Evolutionary conservation across 148 eudicot species (phyloP), one percentile per base, ranked within the genome.

Genomic region (Vaccinium darrowii): DNA sequence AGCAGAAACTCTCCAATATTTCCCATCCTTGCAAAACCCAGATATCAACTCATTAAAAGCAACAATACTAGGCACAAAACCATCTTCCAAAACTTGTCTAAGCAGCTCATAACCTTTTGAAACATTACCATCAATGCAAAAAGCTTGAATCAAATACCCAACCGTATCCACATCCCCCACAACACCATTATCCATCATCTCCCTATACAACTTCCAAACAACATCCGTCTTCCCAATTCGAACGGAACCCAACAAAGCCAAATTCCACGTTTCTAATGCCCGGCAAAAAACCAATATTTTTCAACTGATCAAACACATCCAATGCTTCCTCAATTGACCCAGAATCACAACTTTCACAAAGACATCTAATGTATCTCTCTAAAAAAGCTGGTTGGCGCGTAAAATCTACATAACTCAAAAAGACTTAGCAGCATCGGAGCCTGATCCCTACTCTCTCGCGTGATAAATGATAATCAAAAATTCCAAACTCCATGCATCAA

Each of bases 191-290:
- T 88, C 87, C 87, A 92, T 86, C 98, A 94, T 94, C 82, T 91
- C 92, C 63, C 87, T 92, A 85, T 93, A 94, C 90, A 95, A 91
- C 58, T 84, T 89, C 98, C 98, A 93, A 69, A 94, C 91, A 54
- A 86, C 47, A 86, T 95, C 98, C 51, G 84, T 84, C 80, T 88
- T 82, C 82, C 89, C 86, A 71, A 56, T 85, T 43, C 82, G 84
- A 75, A 94, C 54, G 7, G 90, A 88, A 52, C 81, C 89, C 19
- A 56, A 77, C 73, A 96, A 87, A 23, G 86, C 92, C 18, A 81
- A 72, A 91, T 94, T 92, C 96, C 96, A 94, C 1, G 92, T 91
- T 16, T 21, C 81, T 74, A 93, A 14, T 0, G 85, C 86, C n/a
- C 0, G 92, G 92, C 79, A 87, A 88, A 87, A 81, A 25, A 58